Evolutionary conservation across 805 yeast species (phyloP).

Genomic region (Candida adriatica): DNA sequence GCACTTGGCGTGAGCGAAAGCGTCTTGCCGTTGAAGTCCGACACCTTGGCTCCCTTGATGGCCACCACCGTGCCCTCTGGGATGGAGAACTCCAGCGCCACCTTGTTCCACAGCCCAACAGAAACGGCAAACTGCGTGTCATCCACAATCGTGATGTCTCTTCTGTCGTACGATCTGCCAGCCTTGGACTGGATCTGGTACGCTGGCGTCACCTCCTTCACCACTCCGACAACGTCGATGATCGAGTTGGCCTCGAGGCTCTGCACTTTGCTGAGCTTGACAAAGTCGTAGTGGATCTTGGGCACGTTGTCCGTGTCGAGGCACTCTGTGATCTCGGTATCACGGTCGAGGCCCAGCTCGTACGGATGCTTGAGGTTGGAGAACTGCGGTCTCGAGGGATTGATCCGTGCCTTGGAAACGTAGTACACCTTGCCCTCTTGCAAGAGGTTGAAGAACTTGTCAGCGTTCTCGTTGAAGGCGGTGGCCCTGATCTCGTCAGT

Average conservation of each 20-base stretch:
- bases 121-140: conserved; percentile 68
- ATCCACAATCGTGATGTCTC: conserved; percentile 84
- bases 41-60: conserved; percentile 81
- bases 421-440: conserved; percentile 89
- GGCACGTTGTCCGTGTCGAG: conserved; percentile 65
- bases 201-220: conserved; percentile 68
- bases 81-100: conserved; percentile 69
- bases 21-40: conserved; percentile 83
- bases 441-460: conserved; percentile 62
- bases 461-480: conserved; percentile 85
- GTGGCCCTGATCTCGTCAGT: conserved; percentile 96
- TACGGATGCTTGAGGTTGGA: conserved; percentile 81
- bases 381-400: conserved; percentile 79
- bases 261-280: conserved; percentile 59
- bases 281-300: conserved; percentile 68
- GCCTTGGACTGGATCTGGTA: conserved; percentile 82
- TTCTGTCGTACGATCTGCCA: conserved; percentile 87
- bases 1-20: conserved; percentile 78
- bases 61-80: conserved; percentile 85
- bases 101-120: conserved; percentile 86
- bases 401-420: conserved; percentile 73
- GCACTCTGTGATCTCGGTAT: conserved; percentile 67
- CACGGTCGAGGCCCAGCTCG: conserved; percentile 77
- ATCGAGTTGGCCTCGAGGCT: conserved; percentile 62
- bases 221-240: conserved; percentile 83